phyloP scores from a whole-genome alignment of 2,329 filamentous ascomycete genomes.

The Cephalotrichum gorgonifer region DNA sequence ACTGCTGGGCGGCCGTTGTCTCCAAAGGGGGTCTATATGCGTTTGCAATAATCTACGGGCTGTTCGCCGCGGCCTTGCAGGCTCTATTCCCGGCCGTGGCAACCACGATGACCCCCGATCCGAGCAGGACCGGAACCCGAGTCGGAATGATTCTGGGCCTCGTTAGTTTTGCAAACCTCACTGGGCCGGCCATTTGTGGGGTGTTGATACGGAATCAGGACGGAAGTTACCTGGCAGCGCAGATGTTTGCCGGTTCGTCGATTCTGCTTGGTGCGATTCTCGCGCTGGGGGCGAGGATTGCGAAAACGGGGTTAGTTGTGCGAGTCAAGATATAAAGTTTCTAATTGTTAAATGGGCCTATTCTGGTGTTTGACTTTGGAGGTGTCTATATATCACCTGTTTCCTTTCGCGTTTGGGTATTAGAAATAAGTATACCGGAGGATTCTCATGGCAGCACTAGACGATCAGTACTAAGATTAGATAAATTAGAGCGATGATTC shows the following conservation, averaged over 20 bases:
- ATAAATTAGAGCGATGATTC: too few species aligned
- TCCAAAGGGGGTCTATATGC: conserved; percentile 14
- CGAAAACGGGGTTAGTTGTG: background rate
- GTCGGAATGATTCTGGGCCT: conserved; percentile 24
- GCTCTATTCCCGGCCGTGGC: conserved; percentile 39
- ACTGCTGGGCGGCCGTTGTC: conserved; percentile 18
- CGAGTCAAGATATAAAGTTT: background rate
- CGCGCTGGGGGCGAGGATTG: background rate
- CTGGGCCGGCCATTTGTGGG: conserved; percentile 17
- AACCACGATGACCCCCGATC: conserved; percentile 25
- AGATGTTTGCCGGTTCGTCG: conserved; percentile 2
- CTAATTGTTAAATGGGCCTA: too few species aligned
- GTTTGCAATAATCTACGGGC: conserved; percentile 33
- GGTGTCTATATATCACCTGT: too few species aligned
- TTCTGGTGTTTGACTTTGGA: too few species aligned
- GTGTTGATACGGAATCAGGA: conserved; percentile 10
- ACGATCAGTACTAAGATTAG: too few species aligned
- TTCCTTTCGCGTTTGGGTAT: too few species aligned
- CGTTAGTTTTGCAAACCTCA: conserved; percentile 18
- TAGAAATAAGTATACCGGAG: too few species aligned
- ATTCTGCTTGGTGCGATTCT: conserved; percentile 20
- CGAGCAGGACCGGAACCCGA: conserved; percentile 19
- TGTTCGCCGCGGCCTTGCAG: conserved; percentile 38
- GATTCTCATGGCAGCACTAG: too few species aligned
- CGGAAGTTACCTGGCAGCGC: background rate